A percentile compares a stretch with the other conserved stretches of the same genome.
These are phyloP conservation scores for Curvularia spicifera DNA, from an alignment of 2,329 filamentous ascomycete genomes.

Conservation along the genomic window DNA sequence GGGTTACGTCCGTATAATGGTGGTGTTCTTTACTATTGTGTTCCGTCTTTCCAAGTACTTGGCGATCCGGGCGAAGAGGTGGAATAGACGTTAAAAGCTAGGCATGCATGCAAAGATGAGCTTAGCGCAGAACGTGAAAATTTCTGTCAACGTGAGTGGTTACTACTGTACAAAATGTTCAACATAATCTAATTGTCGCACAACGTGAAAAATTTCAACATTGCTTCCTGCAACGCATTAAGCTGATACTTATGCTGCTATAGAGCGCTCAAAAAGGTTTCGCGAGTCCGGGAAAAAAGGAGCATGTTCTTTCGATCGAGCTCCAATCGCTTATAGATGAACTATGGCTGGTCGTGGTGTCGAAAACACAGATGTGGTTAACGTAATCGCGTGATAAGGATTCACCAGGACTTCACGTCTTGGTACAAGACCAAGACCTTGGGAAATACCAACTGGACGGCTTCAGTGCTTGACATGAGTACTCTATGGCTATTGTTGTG, in stretches of 20 bases:
- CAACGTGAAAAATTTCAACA: not conserved
- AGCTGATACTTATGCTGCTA: not conserved
- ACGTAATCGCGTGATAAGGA: not conserved
- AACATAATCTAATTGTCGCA: not conserved
- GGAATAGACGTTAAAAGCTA: not conserved
- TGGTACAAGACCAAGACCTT: not conserved
- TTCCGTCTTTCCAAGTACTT: constrained; percentile 4
- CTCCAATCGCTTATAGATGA: not conserved
- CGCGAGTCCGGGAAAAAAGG: not conserved
- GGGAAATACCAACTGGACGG: not conserved
- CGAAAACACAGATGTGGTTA: not conserved
- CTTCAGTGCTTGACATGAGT: not conserved
- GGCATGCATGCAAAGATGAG: not conserved
- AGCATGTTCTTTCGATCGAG: not conserved
- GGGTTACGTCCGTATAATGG: not conserved
- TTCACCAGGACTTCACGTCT: not conserved
- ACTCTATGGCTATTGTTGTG: not conserved
- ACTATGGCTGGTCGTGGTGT: not conserved
- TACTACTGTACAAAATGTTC: not conserved
- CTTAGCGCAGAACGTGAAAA: not conserved
- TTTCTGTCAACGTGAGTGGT: not conserved
- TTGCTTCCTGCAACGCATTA: not conserved
- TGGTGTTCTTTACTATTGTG: not conserved
- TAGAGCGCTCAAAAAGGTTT: not conserved
- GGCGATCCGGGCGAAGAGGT: not conserved